Evolutionary conservation across 441 rosid genomes (phyloP), one percentile per base, ranked within the genome.

Genomic region (Populus trichocarpa): DNA sequence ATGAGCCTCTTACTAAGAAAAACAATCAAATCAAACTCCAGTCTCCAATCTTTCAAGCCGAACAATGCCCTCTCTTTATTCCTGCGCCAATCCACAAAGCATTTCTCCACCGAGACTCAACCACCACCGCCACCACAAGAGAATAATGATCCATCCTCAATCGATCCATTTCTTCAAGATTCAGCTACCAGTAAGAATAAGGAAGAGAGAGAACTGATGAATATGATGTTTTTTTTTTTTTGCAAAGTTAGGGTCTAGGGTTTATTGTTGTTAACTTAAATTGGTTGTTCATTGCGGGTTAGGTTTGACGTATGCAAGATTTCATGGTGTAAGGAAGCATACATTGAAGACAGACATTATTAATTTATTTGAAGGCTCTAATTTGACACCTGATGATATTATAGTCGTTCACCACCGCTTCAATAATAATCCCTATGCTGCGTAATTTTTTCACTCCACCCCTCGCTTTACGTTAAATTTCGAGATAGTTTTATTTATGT

Each of bases 301-400:
- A 91, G 98, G 83, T 57, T 63, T 53, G 53, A 76, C 76, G n/a
- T 91, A 90, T 81, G 96, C 87, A 77, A 96, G 70, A 61, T 71
- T 96, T 75, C 36, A 16, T 38, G 95, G 94, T 30, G 22, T 73
- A 53, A 67, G 86, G 11, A 92, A 70, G 77, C 73, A 77, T 71
- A 85, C 96, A 6, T 35, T 92, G 91, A 93, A 84, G 89, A 85
- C 81, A 22, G 99, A 96, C 81, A 59, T 93, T 71, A 70, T 93
- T 74, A 85, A 77, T 83, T 16, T 92, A 84, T 87, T 96, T 11
- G 91, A 89, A 8, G 97, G 90, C 42, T 84, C 85, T 80, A 82
- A 84, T 35, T 86, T 96, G 87, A 86, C 84, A 40, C 75, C 73
- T 0, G 88, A 88, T 72, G 97, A 93, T 75, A 79, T 96, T 77